Conservation (phyloP, 257 asterid species). For the Henckelia pumila region DNA sequence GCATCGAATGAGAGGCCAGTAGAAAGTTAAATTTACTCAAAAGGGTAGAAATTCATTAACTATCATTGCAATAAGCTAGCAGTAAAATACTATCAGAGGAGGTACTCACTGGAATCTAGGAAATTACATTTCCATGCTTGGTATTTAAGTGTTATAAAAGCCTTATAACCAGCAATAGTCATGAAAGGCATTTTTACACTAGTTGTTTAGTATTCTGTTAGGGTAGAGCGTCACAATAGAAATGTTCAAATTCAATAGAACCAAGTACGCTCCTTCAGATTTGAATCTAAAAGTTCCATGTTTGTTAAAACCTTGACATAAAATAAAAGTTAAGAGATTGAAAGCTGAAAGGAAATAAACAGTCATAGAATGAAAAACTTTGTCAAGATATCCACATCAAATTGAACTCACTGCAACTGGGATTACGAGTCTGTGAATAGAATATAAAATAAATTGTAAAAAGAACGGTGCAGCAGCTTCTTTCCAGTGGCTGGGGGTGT, state of each 20-base stretch:
- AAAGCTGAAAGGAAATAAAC: neutral
- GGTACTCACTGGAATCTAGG: slow-evolving; percentile 12
- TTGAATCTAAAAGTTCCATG: neutral
- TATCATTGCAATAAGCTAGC: neutral
- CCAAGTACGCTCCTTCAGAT: neutral
- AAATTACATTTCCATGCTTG: slow-evolving; percentile 10
- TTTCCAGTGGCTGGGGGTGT: neutral
- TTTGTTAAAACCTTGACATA: no score
- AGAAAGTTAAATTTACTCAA: slow-evolving; percentile 8
- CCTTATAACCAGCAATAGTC: neutral
- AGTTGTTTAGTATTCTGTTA: neutral
- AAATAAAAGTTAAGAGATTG: neutral
- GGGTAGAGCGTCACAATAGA: neutral
- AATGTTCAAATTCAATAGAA: neutral
- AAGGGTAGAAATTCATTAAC: neutral
- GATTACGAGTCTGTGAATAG: neutral
- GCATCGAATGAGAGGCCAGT: neutral
- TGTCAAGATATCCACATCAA: neutral
- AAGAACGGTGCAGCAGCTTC: neutral
- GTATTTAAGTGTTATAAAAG: neutral
- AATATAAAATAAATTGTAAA: no score
- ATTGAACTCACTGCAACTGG: neutral
- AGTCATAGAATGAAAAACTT: neutral
- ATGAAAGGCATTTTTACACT: neutral
- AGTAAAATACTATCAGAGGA: slow-evolving; percentile 9